Base-by-base conservation (phyloP, 1,139 yeast species). In the Hanseniaspora uvarum region DNA sequence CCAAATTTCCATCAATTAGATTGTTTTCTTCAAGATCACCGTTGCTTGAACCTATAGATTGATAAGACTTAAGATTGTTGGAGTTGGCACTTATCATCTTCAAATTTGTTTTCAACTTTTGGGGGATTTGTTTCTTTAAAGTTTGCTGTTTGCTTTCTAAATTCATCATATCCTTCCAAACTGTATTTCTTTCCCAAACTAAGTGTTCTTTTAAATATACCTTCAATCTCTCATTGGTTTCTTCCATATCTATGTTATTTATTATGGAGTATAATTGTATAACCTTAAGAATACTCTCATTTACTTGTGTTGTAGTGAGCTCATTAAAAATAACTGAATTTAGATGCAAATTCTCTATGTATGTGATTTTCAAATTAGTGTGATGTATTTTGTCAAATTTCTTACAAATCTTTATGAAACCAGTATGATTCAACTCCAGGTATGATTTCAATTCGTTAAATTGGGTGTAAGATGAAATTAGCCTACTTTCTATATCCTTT, bases 111-210 rank as follows among this genome's bases (percentile, higher is more conserved):
- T 43, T 43, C 26, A 50, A 43, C 10, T 46, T 41, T 37, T 43
- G 53, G 4, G 53, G 53, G 2, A 50, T 43, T 14, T 50, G 53
- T 21, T 50, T 50, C 52, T 71, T 69, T 1, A 79, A 79, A 39
- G 77, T 77, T 59, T 80, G 82, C 1, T 81, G 71, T 58, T 77
- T 81, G 63, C 94, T 78, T 67, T 89, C 96, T 63, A 88, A 70
- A 12, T 92, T 92, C 65, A 88, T 83, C 86, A 89, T 83, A 65
- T 89, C 96, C 63, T 92, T 83, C 97, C 97, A 89, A 24, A 89
- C 96, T 0, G 96, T 89, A 67, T 87, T 87, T 66, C 97, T 77
- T 68, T 88, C 96, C 94, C 95, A 89, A 18, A 88, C 95, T 50
- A 89, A 86, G 67, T 88, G 95, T 62, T 89, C 97, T 57, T 96